Conservation (phyloP, 345 rosid species). For the Citrus sinensis region DVS_A1.0 CM039165.1:29335501-29336000, state of each 20-base stretch:
- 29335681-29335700: background rate
- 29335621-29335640: background rate
- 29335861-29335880: background rate
- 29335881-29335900: slow-evolving; percentile 60
- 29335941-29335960: slow-evolving; percentile 40
- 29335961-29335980: slow-evolving; percentile 56
- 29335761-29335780: background rate
- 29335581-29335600: background rate
- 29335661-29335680: background rate
- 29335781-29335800: background rate
- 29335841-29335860: background rate
- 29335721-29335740: background rate
- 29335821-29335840: background rate
- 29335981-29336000: slow-evolving; percentile 72
- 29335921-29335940: slow-evolving; percentile 53
- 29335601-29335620: background rate
- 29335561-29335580: background rate
- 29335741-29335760: background rate
- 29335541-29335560: background rate
- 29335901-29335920: slow-evolving; percentile 84
- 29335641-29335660: background rate
- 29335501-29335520: background rate
- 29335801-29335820: slow-evolving; percentile 12
- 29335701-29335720: background rate
- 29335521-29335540: background rate